Percentiles rank a stretch among this genome's conserved stretches.
phyloP scores from a whole-genome alignment of 2,329 filamentous ascomycete species.

The Zasmidium cellare region DNA sequence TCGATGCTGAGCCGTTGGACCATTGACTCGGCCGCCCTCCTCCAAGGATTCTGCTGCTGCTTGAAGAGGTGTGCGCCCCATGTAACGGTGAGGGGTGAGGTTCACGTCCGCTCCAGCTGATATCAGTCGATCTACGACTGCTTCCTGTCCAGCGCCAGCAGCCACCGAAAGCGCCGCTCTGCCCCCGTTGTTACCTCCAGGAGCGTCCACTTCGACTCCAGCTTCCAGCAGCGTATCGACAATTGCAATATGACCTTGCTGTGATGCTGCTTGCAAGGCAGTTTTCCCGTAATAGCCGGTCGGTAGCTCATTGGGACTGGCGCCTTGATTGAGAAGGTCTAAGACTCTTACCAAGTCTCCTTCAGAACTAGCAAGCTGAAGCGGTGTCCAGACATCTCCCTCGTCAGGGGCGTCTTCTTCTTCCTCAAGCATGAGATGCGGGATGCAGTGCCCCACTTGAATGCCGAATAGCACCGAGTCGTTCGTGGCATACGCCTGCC shows the following conservation, averaged over 20 bases:
- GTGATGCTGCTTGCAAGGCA: constrained; percentile 23
- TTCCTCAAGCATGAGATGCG: neutral
- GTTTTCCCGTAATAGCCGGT: constrained; percentile 28
- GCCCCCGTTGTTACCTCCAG: constrained; percentile 22
- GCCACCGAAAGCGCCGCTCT: constrained; percentile 20
- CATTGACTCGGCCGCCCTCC: constrained; percentile 15
- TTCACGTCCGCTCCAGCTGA: constrained; percentile 21
- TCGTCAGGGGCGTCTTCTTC: constrained; percentile 14
- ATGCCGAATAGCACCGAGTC: no score
- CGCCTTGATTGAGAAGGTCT: constrained; percentile 10
- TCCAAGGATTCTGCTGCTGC: constrained; percentile 22
- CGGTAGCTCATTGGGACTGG: constrained; percentile 20
- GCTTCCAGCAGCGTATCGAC: constrained; percentile 18
- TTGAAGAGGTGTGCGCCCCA: constrained; percentile 25
- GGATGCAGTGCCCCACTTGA: no score
- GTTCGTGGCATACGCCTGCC: no score
- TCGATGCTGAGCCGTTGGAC: constrained; percentile 9
- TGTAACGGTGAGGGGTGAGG: constrained; percentile 16
- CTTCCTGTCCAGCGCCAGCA: constrained; percentile 17
- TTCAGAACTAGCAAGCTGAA: constrained; percentile 19
- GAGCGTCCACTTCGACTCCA: constrained; percentile 19
- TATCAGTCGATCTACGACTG: constrained; percentile 18
- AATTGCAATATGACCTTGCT: constrained; percentile 17
- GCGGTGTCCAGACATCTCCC: constrained; percentile 18
- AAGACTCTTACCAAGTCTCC: constrained; percentile 13